These are phyloP conservation scores for Aspergillus novoparasiticus DNA, from an alignment of 2,329 filamentous ascomycete species.

Conservation along the genomic window DNA sequence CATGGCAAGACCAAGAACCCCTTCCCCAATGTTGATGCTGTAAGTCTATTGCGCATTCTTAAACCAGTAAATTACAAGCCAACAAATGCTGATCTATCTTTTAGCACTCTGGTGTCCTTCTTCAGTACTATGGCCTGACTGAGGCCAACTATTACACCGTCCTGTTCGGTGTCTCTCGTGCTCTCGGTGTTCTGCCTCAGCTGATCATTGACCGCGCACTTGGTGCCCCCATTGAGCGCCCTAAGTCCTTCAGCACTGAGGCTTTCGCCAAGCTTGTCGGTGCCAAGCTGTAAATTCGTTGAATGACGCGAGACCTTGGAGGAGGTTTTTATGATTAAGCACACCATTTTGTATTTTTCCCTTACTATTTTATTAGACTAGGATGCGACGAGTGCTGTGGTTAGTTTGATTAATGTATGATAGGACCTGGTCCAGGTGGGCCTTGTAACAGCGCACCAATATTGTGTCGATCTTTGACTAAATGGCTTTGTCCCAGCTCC, in stretches of 20 bases:
- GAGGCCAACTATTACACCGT: conserved; percentile 99
- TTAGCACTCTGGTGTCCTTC: conserved; percentile 91
- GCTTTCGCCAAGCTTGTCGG: conserved; percentile 91
- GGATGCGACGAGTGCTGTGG: conserved; percentile 35
- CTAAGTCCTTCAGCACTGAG: conserved; percentile 98
- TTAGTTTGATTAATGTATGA: conserved; percentile 41
- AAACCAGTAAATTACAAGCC: background rate
- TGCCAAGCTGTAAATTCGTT: conserved; percentile 76
- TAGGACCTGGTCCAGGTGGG: conserved; percentile 43
- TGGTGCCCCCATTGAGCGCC: conserved; percentile 95
- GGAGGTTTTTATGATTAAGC: conserved; percentile 19
- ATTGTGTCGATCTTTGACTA: conserved; percentile 15
- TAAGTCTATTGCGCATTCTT: conserved; percentile 33
- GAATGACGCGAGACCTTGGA: conserved; percentile 17
- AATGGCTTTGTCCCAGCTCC: background rate
- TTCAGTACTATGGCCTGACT: conserved; percentile 98
- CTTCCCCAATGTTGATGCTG: conserved; percentile 94
- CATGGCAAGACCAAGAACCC: conserved; percentile 99
- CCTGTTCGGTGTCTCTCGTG: conserved; percentile 97
- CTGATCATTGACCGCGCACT: conserved; percentile 99
- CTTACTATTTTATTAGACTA: conserved; percentile 20
- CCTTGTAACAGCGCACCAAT: conserved; percentile 41
- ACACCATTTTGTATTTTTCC: conserved; percentile 27
- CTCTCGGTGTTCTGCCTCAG: conserved; percentile 97
- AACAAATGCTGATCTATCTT: conserved; percentile 17